Conservation (phyloP, 768 basidiomycete genomes). For the Mrakia frigida region DNA sequence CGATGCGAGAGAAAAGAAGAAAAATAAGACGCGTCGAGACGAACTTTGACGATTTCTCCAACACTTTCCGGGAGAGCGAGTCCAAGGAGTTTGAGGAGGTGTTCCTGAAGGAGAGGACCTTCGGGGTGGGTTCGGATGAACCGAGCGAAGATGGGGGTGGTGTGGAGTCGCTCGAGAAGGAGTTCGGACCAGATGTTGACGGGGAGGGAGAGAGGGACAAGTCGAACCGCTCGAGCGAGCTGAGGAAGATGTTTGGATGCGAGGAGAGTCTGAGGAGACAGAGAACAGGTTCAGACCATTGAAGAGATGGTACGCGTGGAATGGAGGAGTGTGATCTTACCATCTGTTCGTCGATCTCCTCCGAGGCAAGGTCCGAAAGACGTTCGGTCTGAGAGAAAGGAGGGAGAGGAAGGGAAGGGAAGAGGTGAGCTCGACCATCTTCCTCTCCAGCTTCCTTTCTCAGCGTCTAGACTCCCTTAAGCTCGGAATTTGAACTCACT, state of each 20-base stretch:
- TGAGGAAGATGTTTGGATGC: neutral
- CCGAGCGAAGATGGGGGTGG: conserved; percentile 2
- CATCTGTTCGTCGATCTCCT: neutral
- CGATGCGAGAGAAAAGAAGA: neutral
- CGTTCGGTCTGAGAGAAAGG: neutral
- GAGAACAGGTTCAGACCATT: neutral
- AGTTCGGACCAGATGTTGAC: neutral
- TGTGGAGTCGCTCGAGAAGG: neutral
- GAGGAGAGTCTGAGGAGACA: neutral
- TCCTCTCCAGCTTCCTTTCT: neutral
- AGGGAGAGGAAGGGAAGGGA: neutral
- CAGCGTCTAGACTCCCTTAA: neutral
- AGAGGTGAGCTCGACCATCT: neutral
- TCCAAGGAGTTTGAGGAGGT: neutral
- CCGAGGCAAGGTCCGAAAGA: neutral
- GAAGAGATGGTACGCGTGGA: neutral
- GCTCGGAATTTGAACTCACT: neutral
- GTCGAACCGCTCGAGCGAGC: neutral
- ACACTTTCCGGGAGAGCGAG: neutral
- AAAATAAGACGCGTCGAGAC: neutral
- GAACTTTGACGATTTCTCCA: neutral
- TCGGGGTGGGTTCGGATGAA: conserved; percentile 10
- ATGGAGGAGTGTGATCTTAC: neutral
- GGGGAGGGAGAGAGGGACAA: neutral
- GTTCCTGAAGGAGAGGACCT: neutral